These are phyloP conservation scores for Cryptococcus amylolentus DNA, from an alignment of 1,284 basidiomycete species.

Conservation along the genomic window DNA sequence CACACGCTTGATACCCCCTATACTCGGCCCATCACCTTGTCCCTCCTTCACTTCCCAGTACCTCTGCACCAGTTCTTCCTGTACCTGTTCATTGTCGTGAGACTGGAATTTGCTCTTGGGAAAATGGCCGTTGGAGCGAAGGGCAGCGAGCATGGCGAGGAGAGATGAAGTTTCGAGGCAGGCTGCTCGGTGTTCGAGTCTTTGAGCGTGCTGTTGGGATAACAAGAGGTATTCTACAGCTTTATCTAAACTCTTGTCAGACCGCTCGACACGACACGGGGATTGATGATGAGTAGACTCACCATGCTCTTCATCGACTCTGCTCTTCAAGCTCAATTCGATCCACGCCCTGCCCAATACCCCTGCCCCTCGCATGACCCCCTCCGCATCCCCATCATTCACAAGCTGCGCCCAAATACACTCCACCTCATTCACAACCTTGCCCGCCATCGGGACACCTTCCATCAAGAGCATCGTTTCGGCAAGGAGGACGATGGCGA, in stretches of 20 bases:
- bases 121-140: background rate
- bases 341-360: slow-evolving; percentile 35
- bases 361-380: slow-evolving; percentile 22
- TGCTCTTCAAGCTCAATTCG: slow-evolving; percentile 15
- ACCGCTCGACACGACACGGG: background rate
- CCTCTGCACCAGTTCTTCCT: slow-evolving; percentile 1
- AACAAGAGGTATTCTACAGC: slow-evolving; percentile 12
- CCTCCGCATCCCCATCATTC: slow-evolving; percentile 20
- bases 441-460: slow-evolving; percentile 21
- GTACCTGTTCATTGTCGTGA: background rate
- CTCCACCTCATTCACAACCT: slow-evolving; percentile 21
- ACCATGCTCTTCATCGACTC: slow-evolving; percentile 2
- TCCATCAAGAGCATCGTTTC: slow-evolving; percentile 38
- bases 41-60: slow-evolving; percentile 1
- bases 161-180: slow-evolving; percentile 11
- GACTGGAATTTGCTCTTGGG: background rate
- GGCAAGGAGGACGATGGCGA: slow-evolving; percentile 30
- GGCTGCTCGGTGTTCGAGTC: slow-evolving; percentile 15
- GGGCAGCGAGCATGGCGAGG: slow-evolving; percentile 14
- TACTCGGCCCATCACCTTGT: background rate
- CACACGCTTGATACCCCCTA: slow-evolving; percentile 2
- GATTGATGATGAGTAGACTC: background rate
- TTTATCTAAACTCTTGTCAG: slow-evolving; percentile 4
- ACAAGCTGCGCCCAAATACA: slow-evolving; percentile 23
- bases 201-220: slow-evolving; percentile 10